Base-by-base conservation (phyloP, 108 stramenopile genomes). In the Fragilaria crotonensis region DNA sequence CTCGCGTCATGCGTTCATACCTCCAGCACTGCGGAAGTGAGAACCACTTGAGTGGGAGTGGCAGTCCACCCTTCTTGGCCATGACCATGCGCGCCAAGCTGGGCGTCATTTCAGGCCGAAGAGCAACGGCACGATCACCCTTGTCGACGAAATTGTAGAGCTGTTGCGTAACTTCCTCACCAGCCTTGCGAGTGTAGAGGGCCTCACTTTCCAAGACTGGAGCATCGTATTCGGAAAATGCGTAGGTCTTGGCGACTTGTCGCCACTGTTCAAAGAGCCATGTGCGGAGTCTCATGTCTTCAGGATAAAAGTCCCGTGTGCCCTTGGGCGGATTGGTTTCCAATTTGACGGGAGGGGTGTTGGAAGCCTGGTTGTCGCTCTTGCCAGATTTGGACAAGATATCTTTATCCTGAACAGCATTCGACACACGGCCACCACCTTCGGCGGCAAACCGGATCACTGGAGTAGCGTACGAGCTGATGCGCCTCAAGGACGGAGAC, bases 91-190 rank as follows among this genome's bases (percentile, higher is more conserved):
- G 73, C 9, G 97, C 97, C 55, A 98, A 69, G 50, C 86, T 87
- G 18, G 97, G 97, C 36, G 97, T 98, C 97, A 98, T 98, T 77
- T 98, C 97, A 5, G 96, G 95, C 45, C 96, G 76, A 9, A 97
- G 57, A 1, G 88, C 71, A 4, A 97, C 89, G 9, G 69, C 45
- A 14, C 96, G 77, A n/a, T 85, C 93, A 1, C 93, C 92, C 81
- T 97, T 97, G 73, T 95, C 96, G 60, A 89, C 80, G 67, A 98
- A 98, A 63, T 94, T 94, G 80, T 96, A 98, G 19, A 98, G 76
- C 69, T 98, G 97, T 57, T 94, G 83, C 9, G 97, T 96, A 20
- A 98, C 95, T 75, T 98, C 97, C 71, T 98, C 97, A 3, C 97
- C 97, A 0, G 94, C 95, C 77, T 98, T 98, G 51, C 97, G 91